phyloP scores from a whole-genome alignment of 495 filamentous ascomycete species.

The Talaromyces proteolyticus region DNA sequence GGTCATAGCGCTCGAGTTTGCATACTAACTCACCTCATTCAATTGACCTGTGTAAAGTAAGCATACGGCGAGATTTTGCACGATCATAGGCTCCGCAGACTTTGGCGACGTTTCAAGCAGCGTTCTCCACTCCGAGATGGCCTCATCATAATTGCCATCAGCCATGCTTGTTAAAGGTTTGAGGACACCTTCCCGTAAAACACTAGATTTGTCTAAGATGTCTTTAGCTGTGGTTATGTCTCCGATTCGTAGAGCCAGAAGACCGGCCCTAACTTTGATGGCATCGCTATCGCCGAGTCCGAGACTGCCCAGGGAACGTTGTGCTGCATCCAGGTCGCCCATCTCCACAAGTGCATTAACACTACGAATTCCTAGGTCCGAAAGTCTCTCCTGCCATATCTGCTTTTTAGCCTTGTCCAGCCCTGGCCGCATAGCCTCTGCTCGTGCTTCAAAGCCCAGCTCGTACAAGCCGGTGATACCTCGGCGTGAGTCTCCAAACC shows the following conservation, averaged over 20 bases:
- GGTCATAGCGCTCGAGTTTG: not conserved
- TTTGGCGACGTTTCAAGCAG: slow-evolving; percentile 35
- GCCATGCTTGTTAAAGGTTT: slow-evolving; percentile 67
- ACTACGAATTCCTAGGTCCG: slow-evolving; percentile 70
- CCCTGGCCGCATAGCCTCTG: slow-evolving; percentile 35
- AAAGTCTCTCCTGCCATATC: slow-evolving; percentile 63
- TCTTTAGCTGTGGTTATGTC: slow-evolving; percentile 62
- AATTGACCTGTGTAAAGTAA: slow-evolving; percentile 73
- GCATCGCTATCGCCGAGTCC: slow-evolving; percentile 24
- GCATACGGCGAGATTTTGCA: slow-evolving; percentile 77
- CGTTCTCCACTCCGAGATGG: slow-evolving; percentile 55
- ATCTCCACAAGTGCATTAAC: slow-evolving; percentile 84
- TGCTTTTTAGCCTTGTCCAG: slow-evolving; percentile 26
- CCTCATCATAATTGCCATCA: slow-evolving; percentile 64
- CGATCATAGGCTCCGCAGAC: slow-evolving; percentile 45
- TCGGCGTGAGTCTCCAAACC: slow-evolving; percentile 74
- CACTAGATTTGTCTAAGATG: slow-evolving; percentile 22
- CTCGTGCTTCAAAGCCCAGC: slow-evolving; percentile 69
- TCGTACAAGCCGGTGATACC: slow-evolving; percentile 88
- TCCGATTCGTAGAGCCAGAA: slow-evolving; percentile 71
- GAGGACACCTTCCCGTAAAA: slow-evolving; percentile 35
- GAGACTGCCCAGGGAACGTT: slow-evolving; percentile 52
- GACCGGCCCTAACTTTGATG: slow-evolving; percentile 43
- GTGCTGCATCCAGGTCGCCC: slow-evolving; percentile 77
- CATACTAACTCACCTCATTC: slow-evolving; percentile 51